Evolutionary conservation across 73 alveolate genomes (phyloP), one percentile per base, ranked within the genome.

Genomic region (Tetrahymena malaccensis): DNA sequence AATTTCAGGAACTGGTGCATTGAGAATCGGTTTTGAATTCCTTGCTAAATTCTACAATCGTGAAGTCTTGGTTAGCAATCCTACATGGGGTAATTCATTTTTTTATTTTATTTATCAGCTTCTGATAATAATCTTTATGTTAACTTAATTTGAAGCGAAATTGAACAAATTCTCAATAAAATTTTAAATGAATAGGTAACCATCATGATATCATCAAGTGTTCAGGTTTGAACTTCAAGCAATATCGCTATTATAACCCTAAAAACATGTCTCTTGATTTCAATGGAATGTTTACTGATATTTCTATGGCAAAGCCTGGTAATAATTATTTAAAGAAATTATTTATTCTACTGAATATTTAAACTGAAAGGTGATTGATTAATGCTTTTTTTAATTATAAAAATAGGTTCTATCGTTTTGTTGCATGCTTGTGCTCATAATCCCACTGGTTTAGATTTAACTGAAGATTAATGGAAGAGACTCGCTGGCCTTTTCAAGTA

Each of bases 371-470:
- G 3, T 40, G 16, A 40, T 8, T 7, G 44, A 40, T 10, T 27
- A 50, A 56, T 50, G 96, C 84, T 57, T 58, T 38, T 96, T 38
- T 93, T 93, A 94, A 94, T 94, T 43, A 43, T 93, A 22, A 40
- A 44, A 96, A 94, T 94, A 85, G 98, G 98, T 25, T 96, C 99
- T 55, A 96, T 99, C 35, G 98, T 99, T 22, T 96, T 99, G 57
- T 97, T 99, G 93, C 99, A 99, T 95, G 99, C 98, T 57, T 99
- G 99, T 96, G 99, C 99, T 0, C 99, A 99, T 96, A 99, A 99
- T 96, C 99, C 99, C 70, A 99, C 99, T 7, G 99, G 99, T n/a
- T 98, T 96, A 38, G 99, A 99, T 97, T 98, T 99, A 43, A 98
- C 98, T 85, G 98, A 97, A 94, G 99, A 97, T 0, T 35, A 95